These are phyloP conservation scores for Colletotrichum sp. DNA, from an alignment of 2,329 filamentous ascomycete species.

Conservation along the genomic window DNA sequence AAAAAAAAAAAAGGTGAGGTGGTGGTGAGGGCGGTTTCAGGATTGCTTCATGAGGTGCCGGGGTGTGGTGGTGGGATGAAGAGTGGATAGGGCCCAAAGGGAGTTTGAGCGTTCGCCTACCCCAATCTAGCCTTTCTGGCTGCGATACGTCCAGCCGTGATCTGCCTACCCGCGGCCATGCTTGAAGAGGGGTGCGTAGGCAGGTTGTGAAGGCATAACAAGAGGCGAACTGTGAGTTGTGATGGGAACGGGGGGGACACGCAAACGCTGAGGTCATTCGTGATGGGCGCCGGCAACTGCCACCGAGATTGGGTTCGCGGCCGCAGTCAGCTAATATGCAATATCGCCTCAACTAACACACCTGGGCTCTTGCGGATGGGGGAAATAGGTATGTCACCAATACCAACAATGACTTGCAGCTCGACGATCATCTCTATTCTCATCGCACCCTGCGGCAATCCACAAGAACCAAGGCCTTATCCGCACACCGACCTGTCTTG, in stretches of 20 bases:
- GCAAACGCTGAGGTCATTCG: background rate
- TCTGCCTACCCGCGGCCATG: background rate
- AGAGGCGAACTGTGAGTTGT: background rate
- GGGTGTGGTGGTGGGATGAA: conserved; percentile 19
- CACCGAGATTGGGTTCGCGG: background rate
- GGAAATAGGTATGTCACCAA: background rate
- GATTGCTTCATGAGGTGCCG: conserved; percentile 41
- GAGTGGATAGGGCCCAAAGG: background rate
- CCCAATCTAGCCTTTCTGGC: background rate
- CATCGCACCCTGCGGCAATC: background rate
- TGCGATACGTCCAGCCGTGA: background rate
- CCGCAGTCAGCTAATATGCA: background rate
- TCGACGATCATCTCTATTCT: background rate
- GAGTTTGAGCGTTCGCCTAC: background rate
- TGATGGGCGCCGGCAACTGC: background rate
- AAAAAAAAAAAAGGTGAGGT: background rate
- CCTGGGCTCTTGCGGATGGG: background rate
- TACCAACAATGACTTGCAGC: background rate
- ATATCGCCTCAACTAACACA: background rate
- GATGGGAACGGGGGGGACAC: background rate
- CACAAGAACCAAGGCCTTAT: background rate
- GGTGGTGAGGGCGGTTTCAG: conserved; percentile 39
- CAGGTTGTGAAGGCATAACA: background rate
- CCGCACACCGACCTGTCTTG: background rate
- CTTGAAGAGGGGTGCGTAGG: background rate